Percentiles rank a stretch among this genome's conserved stretches.
Conservation (phyloP, 805 yeast species). For the Lipomyces orientalis region DNA sequence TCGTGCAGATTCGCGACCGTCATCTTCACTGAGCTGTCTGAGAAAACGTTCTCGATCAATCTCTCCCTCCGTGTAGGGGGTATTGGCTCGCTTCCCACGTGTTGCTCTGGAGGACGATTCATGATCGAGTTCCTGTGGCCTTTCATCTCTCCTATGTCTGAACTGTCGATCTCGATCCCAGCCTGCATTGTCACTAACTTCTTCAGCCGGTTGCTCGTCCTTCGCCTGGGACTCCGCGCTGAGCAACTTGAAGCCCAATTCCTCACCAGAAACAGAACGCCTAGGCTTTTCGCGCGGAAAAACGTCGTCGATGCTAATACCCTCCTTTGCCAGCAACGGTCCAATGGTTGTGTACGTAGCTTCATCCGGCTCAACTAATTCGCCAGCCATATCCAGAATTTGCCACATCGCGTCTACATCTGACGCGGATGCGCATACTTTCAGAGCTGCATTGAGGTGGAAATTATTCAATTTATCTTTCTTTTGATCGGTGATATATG, state of each 20-base stretch:
- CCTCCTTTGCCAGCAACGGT: constrained; percentile 3
- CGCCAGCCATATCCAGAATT: constrained; percentile 19
- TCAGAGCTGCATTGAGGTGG: constrained; percentile 30
- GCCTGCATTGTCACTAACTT: background rate
- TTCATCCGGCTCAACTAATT: constrained; percentile 14
- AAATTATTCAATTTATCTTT: constrained; percentile 12
- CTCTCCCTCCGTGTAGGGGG: background rate
- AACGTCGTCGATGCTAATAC: constrained; percentile 1
- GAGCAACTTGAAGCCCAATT: background rate
- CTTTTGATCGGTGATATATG: constrained; percentile 6
- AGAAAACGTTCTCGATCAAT: background rate
- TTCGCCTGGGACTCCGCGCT: background rate
- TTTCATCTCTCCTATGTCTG: background rate
- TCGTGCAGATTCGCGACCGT: background rate
- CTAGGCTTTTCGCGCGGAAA: background rate
- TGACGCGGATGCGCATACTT: constrained; percentile 15
- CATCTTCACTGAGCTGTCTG: background rate
- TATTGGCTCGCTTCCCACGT: background rate
- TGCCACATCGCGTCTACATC: constrained; percentile 22
- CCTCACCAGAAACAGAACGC: background rate
- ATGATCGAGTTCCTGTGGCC: background rate
- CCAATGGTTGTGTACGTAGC: constrained; percentile 18
- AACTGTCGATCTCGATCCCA: background rate
- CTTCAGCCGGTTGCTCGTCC: background rate
- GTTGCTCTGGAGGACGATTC: background rate